Evolutionary conservation across 345 rosid genomes (phyloP), one percentile per base, ranked within the genome.

Genomic region (Anacardium occidentale): DNA sequence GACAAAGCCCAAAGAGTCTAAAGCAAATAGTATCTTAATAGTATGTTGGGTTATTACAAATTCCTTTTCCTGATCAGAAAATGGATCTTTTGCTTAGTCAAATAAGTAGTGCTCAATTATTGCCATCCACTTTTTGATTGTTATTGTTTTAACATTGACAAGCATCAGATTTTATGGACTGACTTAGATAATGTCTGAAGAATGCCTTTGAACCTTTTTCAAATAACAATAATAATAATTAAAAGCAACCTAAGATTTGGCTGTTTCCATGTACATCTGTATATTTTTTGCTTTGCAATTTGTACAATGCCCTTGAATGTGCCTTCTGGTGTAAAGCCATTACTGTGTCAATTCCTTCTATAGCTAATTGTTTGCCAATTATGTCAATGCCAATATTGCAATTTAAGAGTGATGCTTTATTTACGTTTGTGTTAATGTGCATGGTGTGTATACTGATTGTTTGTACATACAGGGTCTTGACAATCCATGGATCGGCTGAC

Each of bases 401-500:
- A 40, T 64, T 64, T 32, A 45, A 45, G 6, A 20, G 7, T 68
- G 11, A 68, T 68, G 61, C 47, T 25, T 12, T 50, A 44, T 77
- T 62, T 71, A 25, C 67, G 32, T 62, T 48, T 25, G 12, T 6
- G 14, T 21, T 70, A 22, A 26, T 61, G 29, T 26, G 48, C 12
- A 34, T 20, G 24, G 29, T 20, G n/a, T 66, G 64, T 51, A 45
- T 44, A 25, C 66, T 37, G 1, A 0, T 37, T 63, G 26, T 47
- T 4, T 63, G 75, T 68, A 20, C 51, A 57, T 71, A 37, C 81
- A 88, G 96, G 79, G 90, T 91, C 29, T 68, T 89, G 86, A 91
- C 96, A 26, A 83, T 93, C 69, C 98, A 93, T 59, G 98, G 97
- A 79, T 75, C 90, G 20, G 80, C 52, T 29, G 95, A 93, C 21